phyloP scores from a whole-genome alignment of 2,329 filamentous ascomycete genomes.

The Talaromyces sp. region DNA sequence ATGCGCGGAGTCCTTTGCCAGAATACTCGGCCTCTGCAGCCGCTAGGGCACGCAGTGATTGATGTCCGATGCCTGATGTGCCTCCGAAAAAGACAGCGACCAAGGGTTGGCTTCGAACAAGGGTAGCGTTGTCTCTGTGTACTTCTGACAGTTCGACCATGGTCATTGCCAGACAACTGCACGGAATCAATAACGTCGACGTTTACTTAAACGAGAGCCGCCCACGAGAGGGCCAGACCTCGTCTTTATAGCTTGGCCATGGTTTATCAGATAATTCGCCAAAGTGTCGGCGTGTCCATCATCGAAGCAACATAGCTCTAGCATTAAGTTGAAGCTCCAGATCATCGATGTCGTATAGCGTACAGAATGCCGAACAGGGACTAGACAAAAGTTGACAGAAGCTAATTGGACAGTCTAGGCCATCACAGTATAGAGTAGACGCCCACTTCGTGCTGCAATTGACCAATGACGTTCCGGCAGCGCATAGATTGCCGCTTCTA shows the following conservation, averaged over 20 bases:
- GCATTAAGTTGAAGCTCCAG: not conserved
- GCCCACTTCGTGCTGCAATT: not conserved
- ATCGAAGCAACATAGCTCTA: not conserved
- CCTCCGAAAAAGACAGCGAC: conserved; percentile 16
- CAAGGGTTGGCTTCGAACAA: conserved; percentile 13
- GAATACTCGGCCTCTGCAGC: conserved; percentile 9
- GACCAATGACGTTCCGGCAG: not conserved
- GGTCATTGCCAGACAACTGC: not conserved
- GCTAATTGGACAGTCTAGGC: not conserved
- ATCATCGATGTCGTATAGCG: not conserved
- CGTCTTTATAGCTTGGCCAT: not conserved
- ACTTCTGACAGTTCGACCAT: conserved; percentile 16
- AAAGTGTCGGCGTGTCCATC: not conserved
- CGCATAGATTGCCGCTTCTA: not conserved
- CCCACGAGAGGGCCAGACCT: not conserved
- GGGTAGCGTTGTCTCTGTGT: conserved; percentile 2
- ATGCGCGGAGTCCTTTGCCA: conserved; percentile 14
- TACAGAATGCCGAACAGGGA: not conserved
- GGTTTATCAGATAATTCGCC: not conserved
- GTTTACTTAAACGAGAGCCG: not conserved
- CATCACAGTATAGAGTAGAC: not conserved
- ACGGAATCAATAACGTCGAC: not conserved
- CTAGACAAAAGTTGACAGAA: not conserved
- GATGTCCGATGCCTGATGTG: conserved; percentile 15
- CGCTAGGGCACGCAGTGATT: conserved; percentile 9